Evolutionary conservation across 2,329 filamentous ascomycete genomes (phyloP), one percentile per base, ranked within the genome.

Genomic region (Penicillium digitatum): DNA sequence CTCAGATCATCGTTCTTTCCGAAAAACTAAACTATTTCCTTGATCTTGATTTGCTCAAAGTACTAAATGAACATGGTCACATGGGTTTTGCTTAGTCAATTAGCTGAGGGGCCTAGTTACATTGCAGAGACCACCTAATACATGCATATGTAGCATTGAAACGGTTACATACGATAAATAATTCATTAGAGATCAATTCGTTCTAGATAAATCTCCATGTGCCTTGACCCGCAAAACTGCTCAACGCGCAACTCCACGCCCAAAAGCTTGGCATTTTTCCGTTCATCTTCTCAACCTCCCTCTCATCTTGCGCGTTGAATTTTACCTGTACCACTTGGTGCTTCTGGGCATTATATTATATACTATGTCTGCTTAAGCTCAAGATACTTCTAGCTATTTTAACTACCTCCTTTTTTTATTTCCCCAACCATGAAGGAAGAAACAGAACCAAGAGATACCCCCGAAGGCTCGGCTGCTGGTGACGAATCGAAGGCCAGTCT

Each of bases 381-480:
- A 5, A 16, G 1, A 3, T 3, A 1, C 31, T 20, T n/a, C 18
- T 16, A n/a, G 4, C 16, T 26, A 32, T 34, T n/a, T 5, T 34
- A 26, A 16, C 24, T 14, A 37, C 16, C 16, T 24, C 26, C 11
- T 31, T 16, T 40, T 27, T 40, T 37, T 37, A 37, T 42, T 29
- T 39, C 20, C 14, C 26, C 44, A 32, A 59, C 40, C 26, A 62
- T 62, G 61, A 61, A 59, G 43, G 58, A 63, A 48, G 60, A 62
- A 54, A 47, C 40, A 48, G 61, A 63, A 55, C 37, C 54, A 5
- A 56, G 55, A 47, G 73, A 76, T 44, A 67, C 71, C 27, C 66
- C 72, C 40, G 69, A 72, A 51, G 70, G 74, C 48, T 75, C 77
- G 57, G 72, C 72, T 53, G 71, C 65, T 32, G 73, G 70, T 24